Percentiles rank a stretch among this genome's conserved stretches.
Conservation (phyloP, 176 grass and related monocot genomes). For the Avena insularis region DNA sequence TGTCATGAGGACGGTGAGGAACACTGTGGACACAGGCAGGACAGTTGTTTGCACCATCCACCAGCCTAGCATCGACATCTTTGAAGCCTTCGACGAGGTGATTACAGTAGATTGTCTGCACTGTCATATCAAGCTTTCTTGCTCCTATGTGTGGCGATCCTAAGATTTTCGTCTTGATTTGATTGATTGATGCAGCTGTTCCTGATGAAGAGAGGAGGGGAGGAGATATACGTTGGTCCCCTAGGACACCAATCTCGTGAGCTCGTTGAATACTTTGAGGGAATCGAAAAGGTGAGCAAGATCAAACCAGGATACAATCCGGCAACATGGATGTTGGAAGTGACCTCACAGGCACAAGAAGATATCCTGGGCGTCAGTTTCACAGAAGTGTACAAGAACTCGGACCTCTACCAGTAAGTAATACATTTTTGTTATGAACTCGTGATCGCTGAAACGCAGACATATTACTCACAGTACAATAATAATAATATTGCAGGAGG, state of each 20-base stretch:
- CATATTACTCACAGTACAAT: background rate
- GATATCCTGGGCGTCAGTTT: slow-evolving; percentile 54
- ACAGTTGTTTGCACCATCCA: slow-evolving; percentile 82
- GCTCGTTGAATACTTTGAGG: slow-evolving; percentile 68
- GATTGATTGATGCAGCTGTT: slow-evolving; percentile 50
- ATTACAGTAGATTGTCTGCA: background rate
- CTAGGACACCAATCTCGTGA: slow-evolving; percentile 61
- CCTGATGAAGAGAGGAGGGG: slow-evolving; percentile 73
- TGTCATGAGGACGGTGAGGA: slow-evolving; percentile 72
- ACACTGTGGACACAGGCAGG: slow-evolving; percentile 67
- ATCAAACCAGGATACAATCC: slow-evolving; percentile 72
- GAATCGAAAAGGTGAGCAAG: slow-evolving; percentile 59
- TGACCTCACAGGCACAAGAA: slow-evolving; percentile 65
- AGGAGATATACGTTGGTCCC: slow-evolving; percentile 70
- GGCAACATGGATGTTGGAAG: slow-evolving; percentile 80
- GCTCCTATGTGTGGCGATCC: background rate
- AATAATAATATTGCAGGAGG: slow-evolving; percentile 48
- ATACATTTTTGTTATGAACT: background rate
- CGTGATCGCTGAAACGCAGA: background rate
- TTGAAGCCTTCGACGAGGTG: slow-evolving; percentile 75
- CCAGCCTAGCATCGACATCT: slow-evolving; percentile 74
- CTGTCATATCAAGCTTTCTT: background rate
- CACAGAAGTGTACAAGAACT: slow-evolving; percentile 55
- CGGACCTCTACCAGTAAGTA: slow-evolving; percentile 66
- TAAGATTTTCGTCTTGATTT: slow-evolving; percentile 14